Evolutionary conservation across 2,329 filamentous ascomycete genomes (phyloP).

Genomic region (Sphaceloma murrayae): DNA sequence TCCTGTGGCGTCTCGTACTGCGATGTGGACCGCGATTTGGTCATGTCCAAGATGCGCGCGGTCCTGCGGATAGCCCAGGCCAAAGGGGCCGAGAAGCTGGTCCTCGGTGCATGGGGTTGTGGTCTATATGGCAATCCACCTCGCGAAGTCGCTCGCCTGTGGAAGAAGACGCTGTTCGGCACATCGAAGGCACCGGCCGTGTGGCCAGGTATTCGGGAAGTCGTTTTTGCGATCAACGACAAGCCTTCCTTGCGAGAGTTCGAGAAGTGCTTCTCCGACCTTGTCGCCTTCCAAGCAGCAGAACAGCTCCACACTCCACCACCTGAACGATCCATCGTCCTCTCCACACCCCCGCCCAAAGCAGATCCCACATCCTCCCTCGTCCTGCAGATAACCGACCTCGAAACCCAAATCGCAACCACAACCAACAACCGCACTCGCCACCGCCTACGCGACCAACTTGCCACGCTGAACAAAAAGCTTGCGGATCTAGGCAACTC

Average conservation of each 20-base stretch:
- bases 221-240: conserved; percentile 52
- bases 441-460: conserved; percentile 26
- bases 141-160: conserved; percentile 47
- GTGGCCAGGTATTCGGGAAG: conserved; percentile 41
- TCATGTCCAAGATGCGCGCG: conserved; percentile 47
- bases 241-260: conserved; percentile 45
- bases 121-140: conserved; percentile 56
- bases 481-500: conserved; percentile 27
- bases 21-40: conserved; percentile 43
- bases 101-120: conserved; percentile 57
- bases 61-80: conserved; percentile 45
- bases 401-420: conserved; percentile 29
- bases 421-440: conserved; percentile 25
- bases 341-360: not conserved
- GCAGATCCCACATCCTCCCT: conserved; percentile 20
- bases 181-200: conserved; percentile 24
- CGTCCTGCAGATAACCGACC: conserved; percentile 26
- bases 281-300: conserved; percentile 9
- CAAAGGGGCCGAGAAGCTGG: conserved; percentile 41
- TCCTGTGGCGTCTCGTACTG: conserved; percentile 34
- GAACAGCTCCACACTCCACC: conserved; percentile 20
- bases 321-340: conserved; percentile 15
- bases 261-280: conserved; percentile 37
- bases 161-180: conserved; percentile 38
- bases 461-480: conserved; percentile 27